Percentiles rank a stretch among this genome's conserved stretches.
These are phyloP conservation scores for Mycena sanguinolenta DNA, from an alignment of 768 basidiomycete genomes.

Conservation along the genomic window DNA sequence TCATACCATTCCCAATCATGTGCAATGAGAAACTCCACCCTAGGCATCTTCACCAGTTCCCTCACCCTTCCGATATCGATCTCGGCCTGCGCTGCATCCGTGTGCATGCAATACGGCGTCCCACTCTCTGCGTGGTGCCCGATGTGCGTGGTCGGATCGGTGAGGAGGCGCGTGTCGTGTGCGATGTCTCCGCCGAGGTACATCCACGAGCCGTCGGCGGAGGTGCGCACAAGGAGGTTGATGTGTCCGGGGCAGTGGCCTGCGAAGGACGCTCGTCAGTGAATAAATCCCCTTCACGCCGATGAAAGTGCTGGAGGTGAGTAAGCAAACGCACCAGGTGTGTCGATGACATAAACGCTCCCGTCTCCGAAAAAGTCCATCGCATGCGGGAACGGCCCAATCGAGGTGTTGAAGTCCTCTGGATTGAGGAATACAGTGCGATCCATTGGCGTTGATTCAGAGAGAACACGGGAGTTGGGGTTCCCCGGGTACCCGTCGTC, in stretches of 20 bases:
- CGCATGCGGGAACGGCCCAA: conserved; percentile 66
- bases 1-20: conserved; percentile 69
- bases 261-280: background rate
- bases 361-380: conserved; percentile 71
- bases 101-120: conserved; percentile 55
- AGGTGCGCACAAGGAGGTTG: conserved; percentile 67
- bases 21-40: conserved; percentile 63
- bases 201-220: conserved; percentile 66
- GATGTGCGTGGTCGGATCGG: conserved; percentile 55
- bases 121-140: conserved; percentile 48
- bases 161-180: conserved; percentile 66
- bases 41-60: conserved; percentile 50
- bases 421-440: conserved; percentile 54
- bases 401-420: conserved; percentile 49
- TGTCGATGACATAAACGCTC: conserved; percentile 69
- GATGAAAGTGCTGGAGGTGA: no score
- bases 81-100: conserved; percentile 57
- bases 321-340: conserved; percentile 54
- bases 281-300: no score
- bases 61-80: conserved; percentile 57
- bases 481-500: conserved; percentile 58
- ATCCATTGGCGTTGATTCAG: conserved; percentile 52
- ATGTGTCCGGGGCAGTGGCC: conserved; percentile 66
- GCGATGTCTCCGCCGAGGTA: conserved; percentile 69
- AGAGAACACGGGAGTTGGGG: conserved; percentile 50